Base-by-base conservation (phyloP, 768 basidiomycete species). In the Pleurotus salmoneostramineus region DNA sequence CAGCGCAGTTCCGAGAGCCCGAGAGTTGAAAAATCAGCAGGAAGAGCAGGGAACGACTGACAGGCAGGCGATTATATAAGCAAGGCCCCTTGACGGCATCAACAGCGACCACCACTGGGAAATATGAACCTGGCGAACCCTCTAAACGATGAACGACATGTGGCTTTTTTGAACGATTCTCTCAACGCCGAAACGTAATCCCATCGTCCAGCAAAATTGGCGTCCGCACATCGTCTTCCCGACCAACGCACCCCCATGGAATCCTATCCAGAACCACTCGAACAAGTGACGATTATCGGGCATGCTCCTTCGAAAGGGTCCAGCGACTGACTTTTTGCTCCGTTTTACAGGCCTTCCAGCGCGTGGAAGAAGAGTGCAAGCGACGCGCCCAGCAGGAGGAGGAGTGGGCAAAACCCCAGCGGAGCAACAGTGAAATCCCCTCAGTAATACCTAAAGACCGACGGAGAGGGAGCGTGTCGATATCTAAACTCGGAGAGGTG, bases 331-430 rank as follows among this genome's bases (percentile, higher is more conserved):
- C 32, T 27, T 14, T 10, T 33, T 35, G n/a, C 12, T 21, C 27
- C 33, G 48, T 32, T 21, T 10, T 45, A 4, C 7, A 55, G 52
- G 40, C 40, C 52, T 56, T 56, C 56, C 56, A 56, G 42, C 45
- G 46, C 46, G 56, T 56, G 27, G 56, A 56, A 56, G 56, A n/a
- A 56, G 56, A 56, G 44, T 17, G 44, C 42, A 36, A 56, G 10
- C 43, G 56, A 47, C 56, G 56, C 31, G 56, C 45, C 34, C 56
- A 56, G 49, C 49, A 27, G 11, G 49, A 50, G 47, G 43, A 56
- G 35, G 56, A 56, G 12, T 37, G 43, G 14, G 44, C 43, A 3
- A 27, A 6, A 7, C 44, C 31, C 15, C 43, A 55, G 32, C 56
- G 21, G 32, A 56, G 21, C 40, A 45, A 34, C 56, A 33, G 56